Conservation (phyloP, 106 monocot genomes). For the Allium cepa region DNA sequence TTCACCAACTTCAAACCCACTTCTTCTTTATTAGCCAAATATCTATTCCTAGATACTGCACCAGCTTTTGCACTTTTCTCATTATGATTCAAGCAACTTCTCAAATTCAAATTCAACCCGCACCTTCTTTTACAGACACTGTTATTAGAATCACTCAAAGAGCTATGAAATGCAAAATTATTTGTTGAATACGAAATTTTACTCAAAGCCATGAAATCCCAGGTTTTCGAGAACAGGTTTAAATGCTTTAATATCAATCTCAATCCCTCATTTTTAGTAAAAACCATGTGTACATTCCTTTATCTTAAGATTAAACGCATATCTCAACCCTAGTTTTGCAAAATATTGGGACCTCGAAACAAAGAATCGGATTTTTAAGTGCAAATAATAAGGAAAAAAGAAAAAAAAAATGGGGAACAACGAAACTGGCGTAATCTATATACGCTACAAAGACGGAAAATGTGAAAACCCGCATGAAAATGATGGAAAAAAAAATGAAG, state of each 20-base stretch:
- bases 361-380: background rate
- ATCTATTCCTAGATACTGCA: slow-evolving; percentile 23
- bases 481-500: no score
- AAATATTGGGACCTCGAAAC: background rate
- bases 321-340: background rate
- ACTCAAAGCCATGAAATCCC: slow-evolving; percentile 29
- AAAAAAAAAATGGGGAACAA: no score
- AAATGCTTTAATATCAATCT: slow-evolving; percentile 10
- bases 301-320: slow-evolving; percentile 1
- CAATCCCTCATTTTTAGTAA: slow-evolving; percentile 17
- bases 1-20: slow-evolving; percentile 25
- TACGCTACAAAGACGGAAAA: no score
- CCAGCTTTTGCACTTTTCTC: slow-evolving; percentile 19
- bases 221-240: slow-evolving; percentile 7
- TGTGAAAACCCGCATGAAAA: no score
- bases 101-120: slow-evolving; percentile 31
- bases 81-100: slow-evolving; percentile 30
- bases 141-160: slow-evolving; percentile 10
- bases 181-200: slow-evolving; percentile 13
- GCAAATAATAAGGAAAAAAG: no score
- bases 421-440: no score
- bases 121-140: background rate
- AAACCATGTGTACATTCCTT: slow-evolving; percentile 25
- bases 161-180: slow-evolving; percentile 10
- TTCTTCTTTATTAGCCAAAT: slow-evolving; percentile 12